These are phyloP conservation scores for Aureococcus anophagefferens DNA, from an alignment of 108 stramenopile genomes.

Conservation along the genomic window DNA sequence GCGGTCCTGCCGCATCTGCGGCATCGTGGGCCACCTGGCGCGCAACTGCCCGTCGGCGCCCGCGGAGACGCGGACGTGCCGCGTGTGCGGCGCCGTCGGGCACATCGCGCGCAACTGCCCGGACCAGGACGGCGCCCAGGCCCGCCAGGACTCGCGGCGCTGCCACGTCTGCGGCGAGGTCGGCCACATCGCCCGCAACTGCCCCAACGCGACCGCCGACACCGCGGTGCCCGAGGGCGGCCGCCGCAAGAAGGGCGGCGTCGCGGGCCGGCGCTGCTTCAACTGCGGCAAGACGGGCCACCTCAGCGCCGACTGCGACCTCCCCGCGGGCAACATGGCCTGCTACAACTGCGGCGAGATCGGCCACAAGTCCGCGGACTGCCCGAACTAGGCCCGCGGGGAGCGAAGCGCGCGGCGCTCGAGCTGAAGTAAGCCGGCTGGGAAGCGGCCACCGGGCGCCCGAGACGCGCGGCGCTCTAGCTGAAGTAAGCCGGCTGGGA, in stretches of 20 bases:
- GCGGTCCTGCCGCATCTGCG: conserved; percentile 14
- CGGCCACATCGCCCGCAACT: conserved; percentile 51
- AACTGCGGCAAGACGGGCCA: conserved; percentile 63
- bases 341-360: conserved; percentile 69
- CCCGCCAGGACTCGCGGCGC: not conserved
- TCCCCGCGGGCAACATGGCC: conserved; percentile 54
- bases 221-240: conserved; percentile 31
- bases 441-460: no score
- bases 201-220: conserved; percentile 35
- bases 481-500: no score
- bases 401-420: no score
- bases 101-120: not conserved
- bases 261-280: conserved; percentile 58
- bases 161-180: conserved; percentile 17
- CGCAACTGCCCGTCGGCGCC: not conserved
- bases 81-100: conserved; percentile 2
- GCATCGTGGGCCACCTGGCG: conserved; percentile 9
- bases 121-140: not conserved
- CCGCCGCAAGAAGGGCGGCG: conserved; percentile 39
- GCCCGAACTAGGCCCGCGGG: conserved; percentile 14
- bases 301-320: conserved; percentile 54
- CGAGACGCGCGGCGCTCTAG: no score
- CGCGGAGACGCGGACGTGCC: not conserved
- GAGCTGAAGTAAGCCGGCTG: no score
- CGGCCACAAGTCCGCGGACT: conserved; percentile 53